Evolutionary conservation across 148 eudicot species (phyloP).

Genomic region (Nyssa sinensis): DNA sequence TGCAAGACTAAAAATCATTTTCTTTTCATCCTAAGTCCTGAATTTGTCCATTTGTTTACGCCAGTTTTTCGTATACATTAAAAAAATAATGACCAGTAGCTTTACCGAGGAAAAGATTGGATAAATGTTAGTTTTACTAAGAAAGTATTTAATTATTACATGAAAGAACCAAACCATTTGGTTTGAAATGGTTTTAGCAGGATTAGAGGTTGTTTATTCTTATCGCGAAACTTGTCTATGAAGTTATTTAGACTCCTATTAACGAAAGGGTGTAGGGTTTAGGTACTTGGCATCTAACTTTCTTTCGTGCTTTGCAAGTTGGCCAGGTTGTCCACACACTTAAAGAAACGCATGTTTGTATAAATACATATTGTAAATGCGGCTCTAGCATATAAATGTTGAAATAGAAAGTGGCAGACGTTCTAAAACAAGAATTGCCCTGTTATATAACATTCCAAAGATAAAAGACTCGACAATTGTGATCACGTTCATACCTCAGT

Average conservation of each 20-base stretch:
- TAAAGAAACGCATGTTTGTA: no score
- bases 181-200: neutral
- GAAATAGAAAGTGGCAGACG: neutral
- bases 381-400: neutral
- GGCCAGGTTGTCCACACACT: neutral
- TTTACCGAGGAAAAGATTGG: neutral
- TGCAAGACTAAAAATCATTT: neutral
- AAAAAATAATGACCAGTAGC: neutral
- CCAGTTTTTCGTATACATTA: neutral
- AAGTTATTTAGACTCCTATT: neutral
- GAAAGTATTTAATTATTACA: no score
- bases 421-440: neutral
- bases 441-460: neutral
- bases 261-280: no score
- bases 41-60: neutral
- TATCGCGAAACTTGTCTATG: neutral
- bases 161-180: neutral
- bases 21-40: neutral
- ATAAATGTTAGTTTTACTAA: neutral
- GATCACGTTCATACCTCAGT: slow-evolving; percentile 50
- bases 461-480: neutral
- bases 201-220: neutral
- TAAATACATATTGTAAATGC: neutral
- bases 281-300: neutral
- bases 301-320: neutral